These are phyloP conservation scores for Lichina pygmaea DNA, from an alignment of 495 filamentous ascomycete genomes.

Conservation along the genomic window DNA sequence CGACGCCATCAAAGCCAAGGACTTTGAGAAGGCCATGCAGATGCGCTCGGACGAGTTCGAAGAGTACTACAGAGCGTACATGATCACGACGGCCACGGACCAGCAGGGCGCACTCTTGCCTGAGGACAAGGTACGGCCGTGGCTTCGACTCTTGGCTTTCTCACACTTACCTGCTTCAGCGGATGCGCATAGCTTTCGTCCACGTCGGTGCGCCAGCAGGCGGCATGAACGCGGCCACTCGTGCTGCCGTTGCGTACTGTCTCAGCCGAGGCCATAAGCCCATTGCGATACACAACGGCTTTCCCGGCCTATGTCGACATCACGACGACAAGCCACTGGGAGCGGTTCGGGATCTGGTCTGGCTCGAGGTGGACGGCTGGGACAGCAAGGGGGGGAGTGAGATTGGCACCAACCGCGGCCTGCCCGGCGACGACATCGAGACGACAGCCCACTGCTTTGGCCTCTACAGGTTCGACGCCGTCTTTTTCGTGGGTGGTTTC, in stretches of 20 bases:
- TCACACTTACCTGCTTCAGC: conserved; percentile 17
- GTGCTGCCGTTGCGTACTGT: conserved; percentile 90
- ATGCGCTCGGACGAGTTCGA: conserved; percentile 81
- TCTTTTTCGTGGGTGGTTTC: conserved; percentile 88
- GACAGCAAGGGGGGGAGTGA: conserved; percentile 90
- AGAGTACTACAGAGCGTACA: conserved; percentile 73
- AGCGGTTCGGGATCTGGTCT: conserved; percentile 58
- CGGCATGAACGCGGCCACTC: conserved; percentile 93
- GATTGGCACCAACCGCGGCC: conserved; percentile 87
- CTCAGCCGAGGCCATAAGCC: conserved; percentile 78
- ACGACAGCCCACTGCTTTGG: conserved; percentile 66
- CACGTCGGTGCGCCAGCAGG: conserved; percentile 97
- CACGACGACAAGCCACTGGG: conserved; percentile 58
- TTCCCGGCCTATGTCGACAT: conserved; percentile 81
- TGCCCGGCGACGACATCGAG: conserved; percentile 61
- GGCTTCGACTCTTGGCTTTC: not conserved
- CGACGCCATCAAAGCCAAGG: conserved; percentile 46
- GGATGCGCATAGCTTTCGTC: conserved; percentile 81
- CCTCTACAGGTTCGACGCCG: conserved; percentile 63
- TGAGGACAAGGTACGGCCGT: conserved; percentile 34
- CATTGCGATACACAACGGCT: conserved; percentile 85
- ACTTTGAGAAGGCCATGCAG: conserved; percentile 65
- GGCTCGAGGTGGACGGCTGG: conserved; percentile 91
- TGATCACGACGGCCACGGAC: conserved; percentile 57
- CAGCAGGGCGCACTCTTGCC: conserved; percentile 35